Evolutionary conservation across 805 yeast species (phyloP), one percentile per base, ranked within the genome.

Genomic region (Spathaspora sp.): DNA sequence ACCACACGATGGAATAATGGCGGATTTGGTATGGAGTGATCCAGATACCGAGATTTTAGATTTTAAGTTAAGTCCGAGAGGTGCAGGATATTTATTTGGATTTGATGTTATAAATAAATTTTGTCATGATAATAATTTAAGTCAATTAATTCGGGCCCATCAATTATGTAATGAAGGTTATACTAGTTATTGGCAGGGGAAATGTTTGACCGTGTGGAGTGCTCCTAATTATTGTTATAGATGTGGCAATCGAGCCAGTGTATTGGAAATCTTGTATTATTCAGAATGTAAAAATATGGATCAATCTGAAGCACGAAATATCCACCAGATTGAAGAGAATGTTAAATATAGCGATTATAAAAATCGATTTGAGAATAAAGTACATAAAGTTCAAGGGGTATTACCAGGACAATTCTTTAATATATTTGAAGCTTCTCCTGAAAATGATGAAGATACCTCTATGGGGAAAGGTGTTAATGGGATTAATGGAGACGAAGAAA

Each of bases 1-100:
- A 11, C 99, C 99, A 0, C 99, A 96, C 60, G 99, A 94, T 66
- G 99, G 99, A 0, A 96, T 97, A 14, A 94, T 94, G 97, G 99
- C 99, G 1, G 99, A 94, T 67, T 73, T 94, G 48, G 98, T 94
- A 17, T 94, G 99, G 99, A 86, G 94, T 19, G 99, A 94, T 64
- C 99, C 99, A 0, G 98, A 96, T 67, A 87, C 88, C 31, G 89
- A 87, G 51, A 75, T 75, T 51, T 60, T 73, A 59, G 96, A 91
- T 61, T 94, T 94, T 67, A 86, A 92, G 57, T 79, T 94, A 18
- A 84, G 92, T 29, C 96, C 99, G 1, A 71, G 99, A 61, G 99
- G 99, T 42, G 99, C 99, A 1, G 99, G 99, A 4, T 94, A 93
- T 67, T 89, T 94, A 19, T 94, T 94, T 75, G 99, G 99, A 17